Evolutionary conservation across 352 stramenopile species (phyloP).

Genomic region (Pythium sp.): DNA sequence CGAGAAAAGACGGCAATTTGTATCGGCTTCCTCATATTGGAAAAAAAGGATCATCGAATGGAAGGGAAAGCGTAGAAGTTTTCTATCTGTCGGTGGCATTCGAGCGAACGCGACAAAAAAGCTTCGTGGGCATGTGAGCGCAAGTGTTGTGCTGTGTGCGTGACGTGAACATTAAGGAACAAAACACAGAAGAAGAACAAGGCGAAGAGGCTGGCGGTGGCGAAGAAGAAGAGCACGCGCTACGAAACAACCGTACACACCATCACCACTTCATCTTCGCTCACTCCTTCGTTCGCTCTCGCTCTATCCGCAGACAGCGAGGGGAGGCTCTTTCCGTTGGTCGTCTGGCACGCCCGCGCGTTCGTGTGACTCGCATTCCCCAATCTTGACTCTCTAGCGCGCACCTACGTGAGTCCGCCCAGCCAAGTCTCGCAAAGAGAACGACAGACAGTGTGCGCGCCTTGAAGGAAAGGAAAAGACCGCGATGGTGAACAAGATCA

Average conservation of each 20-base stretch:
- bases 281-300: neutral
- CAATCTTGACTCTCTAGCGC: neutral
- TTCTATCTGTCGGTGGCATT: too few relatives aligned
- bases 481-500: conserved; percentile 53
- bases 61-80: too few relatives aligned
- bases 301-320: neutral
- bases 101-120: too few relatives aligned
- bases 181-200: too few relatives aligned
- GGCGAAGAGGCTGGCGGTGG: too few relatives aligned
- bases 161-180: too few relatives aligned
- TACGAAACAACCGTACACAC: neutral
- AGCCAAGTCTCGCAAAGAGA: neutral
- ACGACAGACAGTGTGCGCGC: neutral
- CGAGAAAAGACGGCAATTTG: neutral
- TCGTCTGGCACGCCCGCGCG: neutral
- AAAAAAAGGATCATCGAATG: neutral
- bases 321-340: neutral
- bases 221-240: too few relatives aligned
- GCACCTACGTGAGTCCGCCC: neutral
- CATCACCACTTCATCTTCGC: neutral
- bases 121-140: too few relatives aligned
- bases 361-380: neutral
- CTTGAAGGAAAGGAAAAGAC: neutral
- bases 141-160: too few relatives aligned
- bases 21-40: neutral